A percentile compares a stretch with the other conserved stretches of the same genome.
Conservation (phyloP, 2,329 filamentous ascomycete species). For the Clarireedia paspali region DNA sequence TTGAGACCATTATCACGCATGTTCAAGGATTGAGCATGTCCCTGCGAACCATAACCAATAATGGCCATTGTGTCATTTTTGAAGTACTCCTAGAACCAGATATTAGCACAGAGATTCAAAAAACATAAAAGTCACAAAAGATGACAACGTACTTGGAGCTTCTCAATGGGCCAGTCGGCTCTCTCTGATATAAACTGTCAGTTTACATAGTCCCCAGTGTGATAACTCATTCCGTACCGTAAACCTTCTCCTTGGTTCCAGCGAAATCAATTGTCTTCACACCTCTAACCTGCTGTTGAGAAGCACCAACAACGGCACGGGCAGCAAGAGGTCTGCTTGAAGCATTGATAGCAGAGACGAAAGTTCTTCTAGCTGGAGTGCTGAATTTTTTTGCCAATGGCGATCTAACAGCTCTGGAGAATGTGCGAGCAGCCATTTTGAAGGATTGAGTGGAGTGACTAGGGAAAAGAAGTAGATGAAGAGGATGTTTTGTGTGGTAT, state of each 20-base stretch:
- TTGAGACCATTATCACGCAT: conserved; percentile 99
- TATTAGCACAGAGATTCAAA: conserved; percentile 13
- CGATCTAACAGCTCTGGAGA: conserved; percentile 60
- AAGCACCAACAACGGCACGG: conserved; percentile 38
- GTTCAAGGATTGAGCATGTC: conserved; percentile 98
- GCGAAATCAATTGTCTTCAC: conserved; percentile 99
- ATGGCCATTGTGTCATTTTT: conserved; percentile 99
- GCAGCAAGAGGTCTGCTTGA: conserved; percentile 45
- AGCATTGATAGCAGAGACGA: conserved; percentile 51
- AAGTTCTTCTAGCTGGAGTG: conserved; percentile 53
- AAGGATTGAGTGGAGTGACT: conserved; percentile 17
- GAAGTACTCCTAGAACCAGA: conserved; percentile 76
- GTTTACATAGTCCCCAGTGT: conserved; percentile 9
- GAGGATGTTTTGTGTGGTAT: neutral
- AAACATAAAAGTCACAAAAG: conserved; percentile 1
- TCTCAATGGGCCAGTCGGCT: conserved; percentile 96
- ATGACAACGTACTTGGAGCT: conserved; percentile 68
- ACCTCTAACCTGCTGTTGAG: conserved; percentile 60
- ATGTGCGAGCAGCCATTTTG: conserved; percentile 70
- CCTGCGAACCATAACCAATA: conserved; percentile 97
- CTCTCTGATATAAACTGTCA: conserved; percentile 57
- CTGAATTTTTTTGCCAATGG: conserved; percentile 57
- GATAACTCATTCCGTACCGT: conserved; percentile 50
- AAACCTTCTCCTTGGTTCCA: conserved; percentile 85
- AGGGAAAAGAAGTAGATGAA: neutral